These are phyloP conservation scores for Fragaria iinumae DNA, from an alignment of 306 rosid species.

Conservation along the genomic window DNA sequence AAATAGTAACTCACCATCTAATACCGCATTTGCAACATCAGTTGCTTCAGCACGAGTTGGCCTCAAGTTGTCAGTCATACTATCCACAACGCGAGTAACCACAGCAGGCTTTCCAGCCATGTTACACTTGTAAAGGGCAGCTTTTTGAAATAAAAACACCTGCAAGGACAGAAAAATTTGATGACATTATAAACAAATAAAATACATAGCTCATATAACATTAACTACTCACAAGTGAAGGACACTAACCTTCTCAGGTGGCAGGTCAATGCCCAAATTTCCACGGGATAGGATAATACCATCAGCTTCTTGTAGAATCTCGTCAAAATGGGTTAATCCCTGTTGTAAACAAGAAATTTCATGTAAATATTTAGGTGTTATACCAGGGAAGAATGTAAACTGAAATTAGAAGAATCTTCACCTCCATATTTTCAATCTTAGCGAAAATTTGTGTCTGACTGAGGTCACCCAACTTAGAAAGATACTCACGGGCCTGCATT, in stretches of 20 bases:
- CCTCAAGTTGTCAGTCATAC: conserved; percentile 96
- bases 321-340: conserved; percentile 52
- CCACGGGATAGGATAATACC: conserved; percentile 60
- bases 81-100: conserved; percentile 96
- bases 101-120: conserved; percentile 99
- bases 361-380: not conserved
- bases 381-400: not conserved
- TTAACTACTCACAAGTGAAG: not conserved
- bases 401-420: conserved; percentile 6
- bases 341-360: not conserved
- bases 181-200: not conserved
- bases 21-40: conserved; percentile 98
- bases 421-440: conserved; percentile 54
- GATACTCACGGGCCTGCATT: conserved; percentile 46
- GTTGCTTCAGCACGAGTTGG: conserved; percentile 99
- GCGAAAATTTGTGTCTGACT: conserved; percentile 57
- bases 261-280: conserved; percentile 57
- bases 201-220: not conserved
- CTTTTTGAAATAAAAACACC: conserved; percentile 96
- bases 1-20: conserved; percentile 65
- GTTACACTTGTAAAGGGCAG: conserved; percentile 93
- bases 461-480: conserved; percentile 47
- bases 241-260: conserved; percentile 50
- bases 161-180: conserved; percentile 28
- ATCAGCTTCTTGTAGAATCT: conserved; percentile 57